Conservation (phyloP, 768 basidiomycete genomes). For the Albatrellus ellisii region DNA sequence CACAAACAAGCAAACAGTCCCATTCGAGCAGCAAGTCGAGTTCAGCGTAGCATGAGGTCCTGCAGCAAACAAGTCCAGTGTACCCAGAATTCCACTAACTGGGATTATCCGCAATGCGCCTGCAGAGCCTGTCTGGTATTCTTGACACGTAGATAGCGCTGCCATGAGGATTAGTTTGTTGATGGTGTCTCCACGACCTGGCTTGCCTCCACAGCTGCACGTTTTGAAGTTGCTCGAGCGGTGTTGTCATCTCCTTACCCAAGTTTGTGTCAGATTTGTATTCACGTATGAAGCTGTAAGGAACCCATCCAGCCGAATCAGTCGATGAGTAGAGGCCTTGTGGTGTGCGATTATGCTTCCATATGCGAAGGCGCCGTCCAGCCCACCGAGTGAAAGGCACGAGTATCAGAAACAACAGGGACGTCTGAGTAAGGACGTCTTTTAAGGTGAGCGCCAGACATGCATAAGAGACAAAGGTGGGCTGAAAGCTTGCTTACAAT, state of each 20-base stretch:
- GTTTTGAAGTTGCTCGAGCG: not conserved
- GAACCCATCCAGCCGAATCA: not conserved
- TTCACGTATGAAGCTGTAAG: not conserved
- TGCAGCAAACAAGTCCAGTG: too few species aligned
- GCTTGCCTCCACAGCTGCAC: too few species aligned
- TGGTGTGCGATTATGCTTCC: not conserved
- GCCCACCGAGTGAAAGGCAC: not conserved
- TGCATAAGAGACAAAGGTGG: not conserved
- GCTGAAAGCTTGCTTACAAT: conserved; percentile 4
- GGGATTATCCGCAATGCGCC: not conserved
- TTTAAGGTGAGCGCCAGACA: not conserved
- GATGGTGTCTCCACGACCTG: too few species aligned
- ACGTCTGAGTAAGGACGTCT: not conserved
- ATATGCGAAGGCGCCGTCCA: not conserved
- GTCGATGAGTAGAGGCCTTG: not conserved
- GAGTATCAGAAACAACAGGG: not conserved
- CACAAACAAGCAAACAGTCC: too few species aligned
- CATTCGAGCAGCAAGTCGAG: too few species aligned
- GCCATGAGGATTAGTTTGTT: not conserved
- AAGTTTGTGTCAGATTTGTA: not conserved
- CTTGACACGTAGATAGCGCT: conserved; percentile 7
- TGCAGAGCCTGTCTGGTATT: conserved; percentile 11
- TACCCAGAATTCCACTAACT: too few species aligned
- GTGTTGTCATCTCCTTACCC: not conserved
- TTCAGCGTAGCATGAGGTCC: too few species aligned